Evolutionary conservation across 257 asterid species (phyloP).

Genomic region (Capsicum rhomboideum): DNA sequence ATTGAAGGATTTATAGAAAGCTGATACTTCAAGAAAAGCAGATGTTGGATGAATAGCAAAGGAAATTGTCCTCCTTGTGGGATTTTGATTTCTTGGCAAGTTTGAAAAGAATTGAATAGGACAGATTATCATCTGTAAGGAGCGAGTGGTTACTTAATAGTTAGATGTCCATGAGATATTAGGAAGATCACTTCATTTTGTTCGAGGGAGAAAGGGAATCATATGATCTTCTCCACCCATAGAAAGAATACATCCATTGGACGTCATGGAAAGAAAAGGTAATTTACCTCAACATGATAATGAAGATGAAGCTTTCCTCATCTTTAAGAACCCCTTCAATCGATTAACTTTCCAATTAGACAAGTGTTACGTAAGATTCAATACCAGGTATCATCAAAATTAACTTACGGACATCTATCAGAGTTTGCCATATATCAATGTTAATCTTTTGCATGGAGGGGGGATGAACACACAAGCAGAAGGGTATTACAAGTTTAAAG

Average conservation of each 20-base stretch:
- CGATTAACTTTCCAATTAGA: not conserved
- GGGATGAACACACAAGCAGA: not conserved
- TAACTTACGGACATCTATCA: not conserved
- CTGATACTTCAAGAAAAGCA: not conserved
- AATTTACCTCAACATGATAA: not conserved
- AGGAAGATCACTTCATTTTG: not conserved
- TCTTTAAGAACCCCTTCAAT: not conserved
- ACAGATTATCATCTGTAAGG: not conserved
- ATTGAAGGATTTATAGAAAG: not conserved
- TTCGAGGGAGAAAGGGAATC: not conserved
- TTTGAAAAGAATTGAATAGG: not conserved
- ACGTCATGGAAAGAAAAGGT: not conserved
- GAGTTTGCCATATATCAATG: not conserved
- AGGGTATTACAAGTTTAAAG: not conserved
- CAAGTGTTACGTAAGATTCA: not conserved
- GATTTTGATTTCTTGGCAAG: not conserved
- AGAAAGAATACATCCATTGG: not conserved
- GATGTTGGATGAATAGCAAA: not conserved
- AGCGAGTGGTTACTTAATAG: not conserved
- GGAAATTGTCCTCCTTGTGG: not conserved
- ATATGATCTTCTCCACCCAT: not conserved
- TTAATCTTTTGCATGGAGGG: not conserved
- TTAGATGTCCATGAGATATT: not conserved
- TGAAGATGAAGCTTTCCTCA: not conserved
- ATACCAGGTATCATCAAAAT: not conserved